phyloP scores from a whole-genome alignment of 768 basidiomycete species.

The Butyriboletus loyo region DNA sequence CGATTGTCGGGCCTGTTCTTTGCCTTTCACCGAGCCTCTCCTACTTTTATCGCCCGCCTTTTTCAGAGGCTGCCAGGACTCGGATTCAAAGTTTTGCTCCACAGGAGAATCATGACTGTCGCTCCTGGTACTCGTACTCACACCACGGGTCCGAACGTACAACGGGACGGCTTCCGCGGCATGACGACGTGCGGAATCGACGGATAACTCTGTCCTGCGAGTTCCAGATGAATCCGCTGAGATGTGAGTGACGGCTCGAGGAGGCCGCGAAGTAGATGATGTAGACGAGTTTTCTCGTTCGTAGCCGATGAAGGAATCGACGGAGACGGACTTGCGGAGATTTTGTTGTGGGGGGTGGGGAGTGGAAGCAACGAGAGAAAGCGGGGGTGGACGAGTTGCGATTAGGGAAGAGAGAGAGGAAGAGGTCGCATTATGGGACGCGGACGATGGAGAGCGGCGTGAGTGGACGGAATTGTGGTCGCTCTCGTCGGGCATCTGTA shows the following conservation, averaged over 20 bases:
- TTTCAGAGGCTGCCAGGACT: constrained; percentile 46
- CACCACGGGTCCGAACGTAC: constrained; percentile 50
- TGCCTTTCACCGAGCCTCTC: constrained; percentile 46
- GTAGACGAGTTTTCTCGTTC: constrained; percentile 35
- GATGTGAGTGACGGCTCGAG: constrained; percentile 37
- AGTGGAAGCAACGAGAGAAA: constrained; percentile 13
- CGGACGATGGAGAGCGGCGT: constrained; percentile 30
- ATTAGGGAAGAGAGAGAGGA: constrained; percentile 42
- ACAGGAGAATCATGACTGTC: constrained; percentile 40
- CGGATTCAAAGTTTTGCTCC: constrained; percentile 50
- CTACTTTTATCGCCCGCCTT: constrained; percentile 43
- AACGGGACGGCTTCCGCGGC: constrained; percentile 28
- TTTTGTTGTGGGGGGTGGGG: constrained; percentile 26
- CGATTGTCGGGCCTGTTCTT: constrained; percentile 39
- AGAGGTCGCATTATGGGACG: constrained; percentile 40
- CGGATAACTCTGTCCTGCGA: constrained; percentile 26
- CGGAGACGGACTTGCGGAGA: constrained; percentile 73
- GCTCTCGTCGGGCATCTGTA: constrained; percentile 38
- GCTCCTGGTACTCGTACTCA: constrained; percentile 50
- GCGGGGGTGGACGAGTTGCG: constrained; percentile 3
- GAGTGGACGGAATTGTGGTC: constrained; percentile 24
- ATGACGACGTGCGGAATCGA: constrained; percentile 25
- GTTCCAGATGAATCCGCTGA: constrained; percentile 35
- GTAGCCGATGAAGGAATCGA: constrained; percentile 66
- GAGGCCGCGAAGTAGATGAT: constrained; percentile 34